A percentile compares a stretch with the other conserved stretches of the same genome.
phyloP scores from a whole-genome alignment of 805 yeast genomes.

The Pichia membranifaciens region DNA sequence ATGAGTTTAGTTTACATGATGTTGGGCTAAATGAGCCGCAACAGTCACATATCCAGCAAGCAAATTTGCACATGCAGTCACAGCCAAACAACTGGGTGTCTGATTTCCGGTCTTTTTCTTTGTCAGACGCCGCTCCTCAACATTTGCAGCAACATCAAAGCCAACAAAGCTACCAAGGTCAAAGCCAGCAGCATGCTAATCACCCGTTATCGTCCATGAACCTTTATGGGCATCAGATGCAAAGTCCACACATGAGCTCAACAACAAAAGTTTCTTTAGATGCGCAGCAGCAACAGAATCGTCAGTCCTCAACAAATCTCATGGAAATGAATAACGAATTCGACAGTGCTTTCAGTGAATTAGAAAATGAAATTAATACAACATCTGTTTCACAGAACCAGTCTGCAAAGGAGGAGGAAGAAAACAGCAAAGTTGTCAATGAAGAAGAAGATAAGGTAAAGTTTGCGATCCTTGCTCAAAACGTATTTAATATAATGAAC shows the following conservation, averaged over 20 bases:
- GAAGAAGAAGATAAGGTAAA: slow-evolving; percentile 30
- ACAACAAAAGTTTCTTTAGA: too few relatives aligned
- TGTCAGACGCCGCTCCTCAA: not conserved
- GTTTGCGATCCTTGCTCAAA: slow-evolving; percentile 36
- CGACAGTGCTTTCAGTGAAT: slow-evolving; percentile 25
- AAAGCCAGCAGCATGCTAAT: not conserved
- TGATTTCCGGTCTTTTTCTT: not conserved
- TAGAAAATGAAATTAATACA: slow-evolving; percentile 22
- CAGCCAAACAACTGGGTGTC: not conserved
- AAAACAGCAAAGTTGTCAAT: not conserved
- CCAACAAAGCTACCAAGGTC: not conserved
- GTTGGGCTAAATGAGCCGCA: not conserved
- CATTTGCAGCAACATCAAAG: not conserved
- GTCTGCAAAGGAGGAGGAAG: slow-evolving; percentile 6
- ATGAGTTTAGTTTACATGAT: not conserved
- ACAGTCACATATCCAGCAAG: not conserved
- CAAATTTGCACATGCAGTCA: not conserved
- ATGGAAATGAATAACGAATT: slow-evolving; percentile 13
- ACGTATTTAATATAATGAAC: slow-evolving; percentile 36
- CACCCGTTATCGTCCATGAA: too few relatives aligned
- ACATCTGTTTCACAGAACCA: slow-evolving; percentile 5
- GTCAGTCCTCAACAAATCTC: not conserved
- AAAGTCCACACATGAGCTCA: too few relatives aligned
- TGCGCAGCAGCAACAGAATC: not conserved
- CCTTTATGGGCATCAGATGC: too few relatives aligned